Conservation (phyloP, 768 basidiomycete genomes). For the Xanthoconium stramineum region DNA sequence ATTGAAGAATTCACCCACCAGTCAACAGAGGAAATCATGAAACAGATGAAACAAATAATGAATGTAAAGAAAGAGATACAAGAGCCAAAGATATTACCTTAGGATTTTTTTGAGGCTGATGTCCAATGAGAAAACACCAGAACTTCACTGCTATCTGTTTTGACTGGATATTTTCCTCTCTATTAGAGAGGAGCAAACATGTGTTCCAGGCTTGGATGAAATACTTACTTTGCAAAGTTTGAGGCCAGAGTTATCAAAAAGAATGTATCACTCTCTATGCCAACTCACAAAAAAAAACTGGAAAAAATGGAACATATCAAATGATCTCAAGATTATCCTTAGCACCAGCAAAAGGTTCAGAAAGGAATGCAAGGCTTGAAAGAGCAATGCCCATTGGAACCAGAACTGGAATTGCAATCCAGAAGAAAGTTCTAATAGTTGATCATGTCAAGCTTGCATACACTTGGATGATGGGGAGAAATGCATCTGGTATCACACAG, state of each 20-base stretch:
- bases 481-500: no score
- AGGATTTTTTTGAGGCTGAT: neutral
- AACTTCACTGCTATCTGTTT: constrained; percentile 1
- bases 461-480: neutral
- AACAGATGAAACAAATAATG: no score
- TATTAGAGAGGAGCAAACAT: neutral
- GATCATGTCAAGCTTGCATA: neutral
- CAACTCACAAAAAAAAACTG: neutral
- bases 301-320: neutral
- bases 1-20: no score
- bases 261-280: neutral
- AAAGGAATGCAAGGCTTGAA: neutral
- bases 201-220: no score
- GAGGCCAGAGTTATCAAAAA: neutral
- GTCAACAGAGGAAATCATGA: no score
- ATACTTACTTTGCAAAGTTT: neutral
- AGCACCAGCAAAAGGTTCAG: neutral
- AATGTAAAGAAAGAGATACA: no score
- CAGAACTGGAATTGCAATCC: neutral
- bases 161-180: neutral
- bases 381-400: neutral
- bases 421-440: no score
- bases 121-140: neutral
- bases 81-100: no score
- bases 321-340: neutral